phyloP scores from a whole-genome alignment of 768 basidiomycete species.

The Trametes sanguinea region DNA sequence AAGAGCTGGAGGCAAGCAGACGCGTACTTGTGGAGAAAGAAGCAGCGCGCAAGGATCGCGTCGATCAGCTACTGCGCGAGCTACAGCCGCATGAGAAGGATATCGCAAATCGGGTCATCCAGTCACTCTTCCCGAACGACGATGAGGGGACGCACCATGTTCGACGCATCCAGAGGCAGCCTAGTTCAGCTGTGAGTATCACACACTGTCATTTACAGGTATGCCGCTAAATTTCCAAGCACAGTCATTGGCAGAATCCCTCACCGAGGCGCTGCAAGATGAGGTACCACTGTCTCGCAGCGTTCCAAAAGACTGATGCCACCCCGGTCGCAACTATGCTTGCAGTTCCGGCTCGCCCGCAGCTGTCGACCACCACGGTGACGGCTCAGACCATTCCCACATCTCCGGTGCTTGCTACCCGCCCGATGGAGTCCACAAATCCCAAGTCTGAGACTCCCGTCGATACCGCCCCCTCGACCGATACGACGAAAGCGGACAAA shows the following conservation, averaged over 20 bases:
- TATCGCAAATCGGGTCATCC: constrained; percentile 64
- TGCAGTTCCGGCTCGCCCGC: constrained; percentile 1
- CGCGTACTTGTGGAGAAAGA: constrained; percentile 62
- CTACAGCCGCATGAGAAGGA: constrained; percentile 64
- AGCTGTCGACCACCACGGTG: constrained; percentile 9
- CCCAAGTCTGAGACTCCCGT: neutral
- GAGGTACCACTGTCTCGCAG: constrained; percentile 42
- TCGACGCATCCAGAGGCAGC: constrained; percentile 42
- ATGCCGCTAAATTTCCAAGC: neutral
- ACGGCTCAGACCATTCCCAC: constrained; percentile 5
- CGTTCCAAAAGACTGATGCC: constrained; percentile 29
- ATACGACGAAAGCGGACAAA: constrained; percentile 34
- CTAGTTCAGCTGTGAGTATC: constrained; percentile 57
- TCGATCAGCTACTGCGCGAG: constrained; percentile 57
- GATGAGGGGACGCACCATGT: constrained; percentile 50
- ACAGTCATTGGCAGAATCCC: constrained; percentile 49
- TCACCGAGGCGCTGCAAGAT: constrained; percentile 52
- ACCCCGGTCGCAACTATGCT: constrained; percentile 16
- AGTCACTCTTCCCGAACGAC: constrained; percentile 59
- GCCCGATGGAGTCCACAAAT: neutral
- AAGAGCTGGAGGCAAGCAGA: constrained; percentile 66
- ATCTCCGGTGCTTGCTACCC: constrained; percentile 4
- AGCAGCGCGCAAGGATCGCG: constrained; percentile 48
- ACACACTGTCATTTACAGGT: neutral
- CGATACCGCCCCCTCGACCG: neutral